Evolutionary conservation across 257 asterid species (phyloP), one percentile per base, ranked within the genome.

Genomic region (Striga asiatica): DNA sequence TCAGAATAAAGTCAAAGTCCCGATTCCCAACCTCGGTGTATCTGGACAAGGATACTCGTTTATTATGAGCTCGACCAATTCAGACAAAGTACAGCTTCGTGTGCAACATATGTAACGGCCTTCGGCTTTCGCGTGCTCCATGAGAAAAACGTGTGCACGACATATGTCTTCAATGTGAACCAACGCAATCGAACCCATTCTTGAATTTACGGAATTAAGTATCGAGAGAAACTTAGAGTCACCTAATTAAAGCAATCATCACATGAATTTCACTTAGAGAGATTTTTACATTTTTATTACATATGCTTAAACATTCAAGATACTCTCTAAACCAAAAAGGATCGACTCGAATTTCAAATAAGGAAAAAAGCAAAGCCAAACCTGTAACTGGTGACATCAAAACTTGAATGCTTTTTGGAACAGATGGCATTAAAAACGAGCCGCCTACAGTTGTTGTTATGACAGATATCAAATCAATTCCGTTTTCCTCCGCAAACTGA

Each of bases 121-220:
- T 70, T 81, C 67, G 32, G 92, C 83, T 58, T 64, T 17, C 1
- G 54, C 19, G 17, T 81, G 76, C 67, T 83, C 91, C 94, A 89
- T 89, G 5, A 89, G 83, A 54, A 81, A 83, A 54, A 78, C 65
- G 63, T 89, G 96, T 8, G 85, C 95, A 16, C 5, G 21, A 70
- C 98, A 76, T 68, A 81, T 73, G 67, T 89, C 98, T 51, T 79
- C 86, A 2, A 81, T 64, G 71, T 85, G 98, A 59, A 80, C 83
- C 61, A 85, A 56, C 9, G 91, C 88, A 24, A 86, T 74, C 0
- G 96, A 86, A 71, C 95, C 96, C 98, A 85, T 89, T 75, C 96
- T 72, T 21, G 84, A 48, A 70, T 73, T 85, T 60, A 89, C 93
- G 6, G 83, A 74, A 10, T 39, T 34, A 11, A 89, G 58, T 50